These are phyloP conservation scores for Globisporangium iwayamae DNA, from an alignment of 352 stramenopile species.

Conservation along the genomic window DNA sequence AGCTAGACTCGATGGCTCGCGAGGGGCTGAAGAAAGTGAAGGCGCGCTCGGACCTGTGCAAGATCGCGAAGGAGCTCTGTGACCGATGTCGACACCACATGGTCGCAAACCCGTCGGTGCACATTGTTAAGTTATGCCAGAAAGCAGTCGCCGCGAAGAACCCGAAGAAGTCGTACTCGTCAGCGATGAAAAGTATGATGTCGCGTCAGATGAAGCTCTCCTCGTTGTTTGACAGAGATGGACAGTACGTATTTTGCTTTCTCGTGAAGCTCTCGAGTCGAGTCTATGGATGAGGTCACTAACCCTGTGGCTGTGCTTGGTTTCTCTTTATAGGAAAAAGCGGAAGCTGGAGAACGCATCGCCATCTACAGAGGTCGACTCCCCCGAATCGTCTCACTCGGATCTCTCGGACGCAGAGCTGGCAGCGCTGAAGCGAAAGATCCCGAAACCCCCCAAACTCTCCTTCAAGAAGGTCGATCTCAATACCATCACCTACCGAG, in stretches of 20 bases:
- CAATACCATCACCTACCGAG: constrained; percentile 79
- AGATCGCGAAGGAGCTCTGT: constrained; percentile 74
- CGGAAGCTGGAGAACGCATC: constrained; percentile 63
- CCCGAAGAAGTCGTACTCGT: constrained; percentile 80
- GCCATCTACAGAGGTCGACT: constrained; percentile 59
- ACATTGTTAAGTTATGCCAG: constrained; percentile 79
- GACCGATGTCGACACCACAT: constrained; percentile 75
- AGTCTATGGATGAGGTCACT: not conserved
- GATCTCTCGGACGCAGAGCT: constrained; percentile 82
- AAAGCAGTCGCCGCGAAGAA: constrained; percentile 68
- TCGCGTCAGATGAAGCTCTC: constrained; percentile 82
- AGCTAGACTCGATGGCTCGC: constrained; percentile 75
- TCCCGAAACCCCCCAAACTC: constrained; percentile 80
- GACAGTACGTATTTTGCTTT: constrained; percentile 53
- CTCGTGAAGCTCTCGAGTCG: not conserved
- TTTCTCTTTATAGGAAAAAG: constrained; percentile 52
- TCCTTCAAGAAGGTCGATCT: constrained; percentile 84
- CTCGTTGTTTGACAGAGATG: constrained; percentile 59
- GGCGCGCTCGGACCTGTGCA: constrained; percentile 51
- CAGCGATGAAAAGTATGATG: constrained; percentile 86
- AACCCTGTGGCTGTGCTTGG: constrained; percentile 9
- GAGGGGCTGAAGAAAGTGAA: constrained; percentile 68
- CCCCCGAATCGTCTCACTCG: constrained; percentile 54
- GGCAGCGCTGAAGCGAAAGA: constrained; percentile 70
- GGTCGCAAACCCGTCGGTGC: constrained; percentile 80